Conservation (phyloP, 176 grass and related monocot genomes). For the Bothriochloa decipiens region DNA sequence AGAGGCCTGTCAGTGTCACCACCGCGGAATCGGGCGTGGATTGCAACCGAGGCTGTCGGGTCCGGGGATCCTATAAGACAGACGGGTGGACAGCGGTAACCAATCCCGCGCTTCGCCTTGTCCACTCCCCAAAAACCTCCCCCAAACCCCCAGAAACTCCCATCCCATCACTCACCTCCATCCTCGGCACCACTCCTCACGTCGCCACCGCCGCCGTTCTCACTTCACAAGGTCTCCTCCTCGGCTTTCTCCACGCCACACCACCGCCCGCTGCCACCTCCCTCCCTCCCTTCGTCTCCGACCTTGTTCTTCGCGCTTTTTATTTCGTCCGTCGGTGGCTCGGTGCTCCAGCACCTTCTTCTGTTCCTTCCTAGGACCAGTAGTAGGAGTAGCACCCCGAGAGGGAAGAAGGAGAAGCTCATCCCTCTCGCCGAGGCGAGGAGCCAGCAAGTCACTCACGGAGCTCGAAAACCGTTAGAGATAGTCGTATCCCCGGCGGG, state of each 20-base stretch:
- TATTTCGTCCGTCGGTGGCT: not conserved
- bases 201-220: not conserved
- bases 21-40: slow-evolving; percentile 56
- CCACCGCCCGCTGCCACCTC: not conserved
- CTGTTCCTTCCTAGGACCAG: not conserved
- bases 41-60: slow-evolving; percentile 51
- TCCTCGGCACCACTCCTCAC: not conserved
- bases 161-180: slow-evolving; percentile 22
- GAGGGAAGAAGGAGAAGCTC: not conserved
- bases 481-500: not conserved
- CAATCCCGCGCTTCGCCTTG: not conserved
- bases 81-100: slow-evolving; percentile 33
- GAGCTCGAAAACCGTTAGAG: slow-evolving; percentile 64
- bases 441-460: not conserved
- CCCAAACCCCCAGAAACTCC: slow-evolving; percentile 55
- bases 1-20: not conserved
- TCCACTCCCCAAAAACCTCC: slow-evolving; percentile 47
- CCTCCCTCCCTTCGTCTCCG: not conserved
- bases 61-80: slow-evolving; percentile 55
- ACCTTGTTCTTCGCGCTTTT: slow-evolving; percentile 42
- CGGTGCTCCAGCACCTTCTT: not conserved
- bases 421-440: not conserved
- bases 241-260: not conserved
- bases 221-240: slow-evolving; percentile 22
- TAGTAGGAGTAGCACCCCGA: not conserved